Conservation (phyloP, 495 filamentous ascomycete species). For the Aspergillus ellipticus region DNA sequence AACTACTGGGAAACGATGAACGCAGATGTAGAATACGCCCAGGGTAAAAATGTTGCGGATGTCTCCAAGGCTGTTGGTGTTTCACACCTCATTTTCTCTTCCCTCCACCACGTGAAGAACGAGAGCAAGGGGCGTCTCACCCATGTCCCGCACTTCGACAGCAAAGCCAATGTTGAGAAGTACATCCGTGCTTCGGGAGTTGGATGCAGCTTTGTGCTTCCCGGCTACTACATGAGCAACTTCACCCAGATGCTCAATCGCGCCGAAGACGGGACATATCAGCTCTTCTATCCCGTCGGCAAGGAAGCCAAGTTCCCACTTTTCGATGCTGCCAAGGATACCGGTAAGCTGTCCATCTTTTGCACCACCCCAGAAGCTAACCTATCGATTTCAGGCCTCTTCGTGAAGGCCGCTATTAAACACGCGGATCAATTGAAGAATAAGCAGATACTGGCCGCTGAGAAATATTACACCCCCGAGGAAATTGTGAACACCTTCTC, state of each 20-base stretch:
- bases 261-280: constrained; percentile 15
- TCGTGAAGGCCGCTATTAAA: constrained; percentile 46
- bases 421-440: constrained; percentile 12
- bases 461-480: constrained; percentile 45
- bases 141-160: constrained; percentile 60
- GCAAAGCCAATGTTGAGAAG: constrained; percentile 55
- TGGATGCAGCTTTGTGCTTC: constrained; percentile 53
- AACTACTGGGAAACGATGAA: constrained; percentile 22
- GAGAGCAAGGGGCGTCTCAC: constrained; percentile 27
- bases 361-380: background rate
- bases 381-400: constrained; percentile 35
- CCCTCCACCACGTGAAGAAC: constrained; percentile 28
- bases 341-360: constrained; percentile 32
- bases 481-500: constrained; percentile 49
- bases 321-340: constrained; percentile 48
- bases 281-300: constrained; percentile 9
- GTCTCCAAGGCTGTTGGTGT: constrained; percentile 27
- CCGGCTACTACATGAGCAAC: constrained; percentile 60
- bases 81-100: constrained; percentile 32
- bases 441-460: constrained; percentile 34
- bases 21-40: constrained; percentile 38
- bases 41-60: constrained; percentile 56
- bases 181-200: constrained; percentile 52
- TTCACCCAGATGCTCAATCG: constrained; percentile 18
- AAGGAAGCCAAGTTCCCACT: constrained; percentile 45